phyloP scores from a whole-genome alignment of 768 basidiomycete genomes.

The Pleurotus platypus region DNA sequence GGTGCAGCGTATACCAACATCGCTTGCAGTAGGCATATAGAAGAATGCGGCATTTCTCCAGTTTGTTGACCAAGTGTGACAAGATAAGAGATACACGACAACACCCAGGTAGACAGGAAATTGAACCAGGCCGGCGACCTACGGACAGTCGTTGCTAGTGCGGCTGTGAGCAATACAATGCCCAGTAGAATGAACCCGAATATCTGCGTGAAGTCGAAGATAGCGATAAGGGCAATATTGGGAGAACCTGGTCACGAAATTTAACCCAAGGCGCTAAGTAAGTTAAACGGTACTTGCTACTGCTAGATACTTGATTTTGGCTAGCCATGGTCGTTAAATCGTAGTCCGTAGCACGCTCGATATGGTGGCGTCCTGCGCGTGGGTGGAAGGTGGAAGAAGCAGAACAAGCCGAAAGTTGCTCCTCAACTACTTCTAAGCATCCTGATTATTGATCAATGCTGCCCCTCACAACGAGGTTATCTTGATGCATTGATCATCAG shows the following conservation, averaged over 20 bases:
- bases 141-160: neutral
- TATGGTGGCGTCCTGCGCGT: too few species aligned
- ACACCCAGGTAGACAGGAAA: neutral
- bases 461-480: too few species aligned
- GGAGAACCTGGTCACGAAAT: neutral
- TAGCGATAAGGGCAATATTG: neutral
- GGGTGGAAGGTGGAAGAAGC: too few species aligned
- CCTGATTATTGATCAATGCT: too few species aligned
- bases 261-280: too few species aligned
- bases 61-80: neutral
- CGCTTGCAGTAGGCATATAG: slow-evolving; percentile 1
- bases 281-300: too few species aligned
- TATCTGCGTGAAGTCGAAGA: neutral
- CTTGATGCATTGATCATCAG: too few species aligned
- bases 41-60: neutral
- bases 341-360: too few species aligned
- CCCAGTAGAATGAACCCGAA: neutral
- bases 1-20: neutral
- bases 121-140: neutral
- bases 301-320: too few species aligned
- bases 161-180: neutral
- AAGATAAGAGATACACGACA: neutral
- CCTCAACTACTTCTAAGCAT: too few species aligned
- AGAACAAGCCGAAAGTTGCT: too few species aligned
- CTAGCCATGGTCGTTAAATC: too few species aligned